These are phyloP conservation scores for Hypsizygus ulmarius DNA, from an alignment of 1,284 basidiomycete species.

Conservation along the genomic window DNA sequence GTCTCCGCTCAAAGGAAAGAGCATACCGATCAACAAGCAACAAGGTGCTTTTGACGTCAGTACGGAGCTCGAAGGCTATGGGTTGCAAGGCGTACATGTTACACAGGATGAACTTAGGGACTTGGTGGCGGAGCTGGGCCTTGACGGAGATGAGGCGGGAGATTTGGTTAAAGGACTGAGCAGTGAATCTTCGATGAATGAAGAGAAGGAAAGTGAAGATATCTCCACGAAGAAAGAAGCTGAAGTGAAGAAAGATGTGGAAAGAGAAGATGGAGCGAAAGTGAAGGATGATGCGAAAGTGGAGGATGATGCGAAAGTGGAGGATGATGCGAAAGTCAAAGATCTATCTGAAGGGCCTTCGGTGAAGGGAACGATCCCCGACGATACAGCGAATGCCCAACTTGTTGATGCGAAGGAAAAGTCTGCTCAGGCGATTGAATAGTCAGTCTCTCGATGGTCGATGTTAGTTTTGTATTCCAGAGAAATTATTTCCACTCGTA, in stretches of 20 bases:
- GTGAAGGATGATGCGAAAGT: no score
- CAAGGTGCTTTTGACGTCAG: slow-evolving; percentile 60
- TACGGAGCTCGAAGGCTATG: slow-evolving; percentile 61
- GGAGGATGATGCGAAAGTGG: no score
- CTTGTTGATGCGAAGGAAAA: no score
- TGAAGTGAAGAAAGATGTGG: neutral
- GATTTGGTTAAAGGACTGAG: slow-evolving; percentile 23
- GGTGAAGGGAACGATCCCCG: no score
- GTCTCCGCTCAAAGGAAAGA: slow-evolving; percentile 45
- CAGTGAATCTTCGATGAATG: slow-evolving; percentile 7
- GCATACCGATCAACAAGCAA: slow-evolving; percentile 48
- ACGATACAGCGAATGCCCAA: no score
- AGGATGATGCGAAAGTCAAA: no score
- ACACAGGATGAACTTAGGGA: slow-evolving; percentile 69
- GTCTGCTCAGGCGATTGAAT: no score
- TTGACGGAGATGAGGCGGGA: slow-evolving; percentile 65
- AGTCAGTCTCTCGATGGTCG: no score
- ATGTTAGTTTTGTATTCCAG: no score
- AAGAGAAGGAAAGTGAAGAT: neutral
- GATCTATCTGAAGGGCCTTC: no score
- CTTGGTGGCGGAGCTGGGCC: slow-evolving; percentile 68
- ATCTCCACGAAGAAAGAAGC: neutral
- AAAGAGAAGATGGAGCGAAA: neutral
- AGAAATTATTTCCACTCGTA: no score
- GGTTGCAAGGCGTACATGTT: slow-evolving; percentile 73